Evolutionary conservation across 805 yeast genomes (phyloP).

Genomic region (Suhomyces vadensis): DNA sequence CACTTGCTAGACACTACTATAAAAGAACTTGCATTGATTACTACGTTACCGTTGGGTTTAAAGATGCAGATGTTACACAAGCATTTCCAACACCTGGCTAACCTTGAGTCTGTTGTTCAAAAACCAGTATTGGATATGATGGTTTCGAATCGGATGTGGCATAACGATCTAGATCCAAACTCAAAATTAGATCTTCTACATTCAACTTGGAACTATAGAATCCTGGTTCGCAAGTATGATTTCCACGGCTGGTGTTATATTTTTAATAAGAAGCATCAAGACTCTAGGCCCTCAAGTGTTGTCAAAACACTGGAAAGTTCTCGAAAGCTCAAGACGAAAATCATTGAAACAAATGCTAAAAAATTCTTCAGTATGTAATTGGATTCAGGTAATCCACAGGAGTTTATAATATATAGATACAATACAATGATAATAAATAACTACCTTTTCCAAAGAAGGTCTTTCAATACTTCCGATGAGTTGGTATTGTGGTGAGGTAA

Average conservation of each 20-base stretch:
- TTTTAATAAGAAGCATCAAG: neutral
- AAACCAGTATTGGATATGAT: slow-evolving; percentile 2
- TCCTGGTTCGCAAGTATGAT: neutral
- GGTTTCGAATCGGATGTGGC: neutral
- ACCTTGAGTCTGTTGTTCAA: neutral
- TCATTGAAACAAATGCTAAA: slow-evolving; percentile 17
- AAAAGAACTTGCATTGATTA: slow-evolving; percentile 1
- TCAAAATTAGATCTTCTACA: neutral
- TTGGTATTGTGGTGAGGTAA: slow-evolving; percentile 3
- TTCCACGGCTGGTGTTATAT: neutral
- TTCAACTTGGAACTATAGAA: slow-evolving; percentile 4
- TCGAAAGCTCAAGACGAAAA: slow-evolving; percentile 1
- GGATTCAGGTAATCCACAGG: neutral
- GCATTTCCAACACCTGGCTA: slow-evolving; percentile 1
- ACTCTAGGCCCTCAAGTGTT: neutral
- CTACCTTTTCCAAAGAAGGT: slow-evolving; percentile 9
- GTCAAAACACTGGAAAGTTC: neutral
- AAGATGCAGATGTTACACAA: slow-evolving; percentile 12
- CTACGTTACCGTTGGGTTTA: slow-evolving; percentile 13
- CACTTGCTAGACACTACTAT: slow-evolving; percentile 7
- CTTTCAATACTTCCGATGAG: slow-evolving; percentile 11
- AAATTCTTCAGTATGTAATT: slow-evolving; percentile 19
- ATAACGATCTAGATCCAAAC: neutral
- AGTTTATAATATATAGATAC: neutral
- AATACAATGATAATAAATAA: neutral